Conservation (phyloP, 768 basidiomycete genomes). For the Rhizopogon vinicolor region DNA sequence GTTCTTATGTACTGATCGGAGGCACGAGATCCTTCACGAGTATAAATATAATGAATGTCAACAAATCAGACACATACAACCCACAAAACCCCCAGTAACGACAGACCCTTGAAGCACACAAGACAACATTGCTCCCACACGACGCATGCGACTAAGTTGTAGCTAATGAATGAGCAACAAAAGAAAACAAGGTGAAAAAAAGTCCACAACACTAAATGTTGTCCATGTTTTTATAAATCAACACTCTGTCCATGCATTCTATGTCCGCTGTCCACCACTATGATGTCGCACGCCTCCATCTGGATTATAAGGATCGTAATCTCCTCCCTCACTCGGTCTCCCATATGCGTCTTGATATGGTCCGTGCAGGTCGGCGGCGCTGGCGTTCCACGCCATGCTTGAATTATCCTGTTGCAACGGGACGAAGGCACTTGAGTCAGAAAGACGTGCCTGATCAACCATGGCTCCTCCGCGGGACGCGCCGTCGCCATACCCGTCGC, state of each 20-base stretch:
- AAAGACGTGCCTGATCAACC: conserved; percentile 31
- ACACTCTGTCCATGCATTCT: background rate
- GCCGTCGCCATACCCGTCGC: conserved; percentile 6
- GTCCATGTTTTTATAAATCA: background rate
- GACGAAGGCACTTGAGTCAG: conserved; percentile 67
- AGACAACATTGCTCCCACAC: background rate
- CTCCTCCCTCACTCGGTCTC: background rate
- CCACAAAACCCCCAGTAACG: background rate
- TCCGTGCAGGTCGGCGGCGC: conserved; percentile 40
- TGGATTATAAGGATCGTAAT: conserved; percentile 7
- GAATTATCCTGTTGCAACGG: conserved; percentile 63
- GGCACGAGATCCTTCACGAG: background rate
- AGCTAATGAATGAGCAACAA: conserved; percentile 1
- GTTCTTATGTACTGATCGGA: too few relatives aligned
- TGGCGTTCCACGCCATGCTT: conserved; percentile 56
- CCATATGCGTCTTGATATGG: conserved; percentile 30
- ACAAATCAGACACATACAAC: background rate
- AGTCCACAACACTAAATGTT: background rate
- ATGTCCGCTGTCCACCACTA: background rate
- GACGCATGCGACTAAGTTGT: background rate
- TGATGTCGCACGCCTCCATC: background rate
- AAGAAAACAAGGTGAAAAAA: background rate
- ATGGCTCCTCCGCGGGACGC: conserved; percentile 17
- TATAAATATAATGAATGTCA: background rate
- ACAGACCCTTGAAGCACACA: conserved; percentile 1